Evolutionary conservation across 768 basidiomycete genomes (phyloP).

Genomic region (Hygrocybe punicea): DNA sequence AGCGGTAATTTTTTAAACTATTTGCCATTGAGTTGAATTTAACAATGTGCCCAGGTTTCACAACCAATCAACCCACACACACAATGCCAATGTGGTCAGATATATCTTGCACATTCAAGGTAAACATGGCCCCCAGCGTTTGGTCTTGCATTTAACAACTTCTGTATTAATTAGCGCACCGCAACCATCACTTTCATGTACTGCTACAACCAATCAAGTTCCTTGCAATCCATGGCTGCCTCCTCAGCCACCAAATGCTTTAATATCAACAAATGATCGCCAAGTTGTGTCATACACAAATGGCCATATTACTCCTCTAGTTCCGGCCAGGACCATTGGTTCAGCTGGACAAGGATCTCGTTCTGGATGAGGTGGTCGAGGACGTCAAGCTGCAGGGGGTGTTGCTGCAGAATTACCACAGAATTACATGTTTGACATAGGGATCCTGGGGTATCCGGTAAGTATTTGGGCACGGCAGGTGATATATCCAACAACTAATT

Average conservation of each 20-base stretch:
- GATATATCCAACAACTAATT: background rate
- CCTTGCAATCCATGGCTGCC: background rate
- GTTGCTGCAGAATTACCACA: background rate
- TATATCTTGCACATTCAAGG: background rate
- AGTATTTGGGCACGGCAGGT: background rate
- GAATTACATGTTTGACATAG: background rate
- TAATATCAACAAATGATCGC: background rate
- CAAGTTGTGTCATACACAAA: background rate
- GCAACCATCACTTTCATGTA: background rate
- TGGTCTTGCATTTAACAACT: background rate
- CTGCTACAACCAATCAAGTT: background rate
- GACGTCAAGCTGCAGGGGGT: background rate
- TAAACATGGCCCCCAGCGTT: background rate
- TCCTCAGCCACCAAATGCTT: background rate
- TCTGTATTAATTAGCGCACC: background rate
- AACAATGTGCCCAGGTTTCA: background rate
- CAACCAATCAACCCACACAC: background rate
- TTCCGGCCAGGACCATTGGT: background rate
- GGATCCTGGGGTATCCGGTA: background rate
- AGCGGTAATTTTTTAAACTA: background rate
- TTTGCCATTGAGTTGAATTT: background rate
- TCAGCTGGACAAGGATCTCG: background rate
- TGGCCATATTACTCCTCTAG: background rate
- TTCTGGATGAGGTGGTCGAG: background rate
- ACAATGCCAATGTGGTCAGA: background rate